Evolutionary conservation across 2,329 filamentous ascomycete species (phyloP), one percentile per base, ranked within the genome.

Genomic region (Botryotinia convoluta): DNA sequence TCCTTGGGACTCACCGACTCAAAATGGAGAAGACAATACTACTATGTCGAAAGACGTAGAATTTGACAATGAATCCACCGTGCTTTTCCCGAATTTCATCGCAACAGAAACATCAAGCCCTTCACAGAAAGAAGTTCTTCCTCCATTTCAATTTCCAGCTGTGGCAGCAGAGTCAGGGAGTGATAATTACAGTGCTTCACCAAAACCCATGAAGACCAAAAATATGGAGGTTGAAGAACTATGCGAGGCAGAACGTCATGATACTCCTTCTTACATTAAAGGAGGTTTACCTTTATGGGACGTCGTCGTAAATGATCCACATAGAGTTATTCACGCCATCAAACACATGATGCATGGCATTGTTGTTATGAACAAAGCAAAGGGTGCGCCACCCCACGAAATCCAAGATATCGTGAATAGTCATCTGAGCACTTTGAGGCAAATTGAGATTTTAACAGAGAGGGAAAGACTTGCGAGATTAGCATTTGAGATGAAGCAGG

Each of bases 271-370:
- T 68, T 72, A 68, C 37, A 57, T 72, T 18, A 45, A n/a, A 68
- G 70, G 70, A 51, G 62, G 37, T 7, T 35, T 72, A 8, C 37
- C 48, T n/a, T 51, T 72, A 22, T 14, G n/a, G 4, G 35, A 72
- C 29, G 48, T 72, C 18, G 54, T 68, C 4, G 48, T 29, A 10
- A 57, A 54, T 12, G 70, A 72, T 68, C 62, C 70, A 20, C 51
- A 72, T 68, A 67, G 70, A 48, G 63, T 68, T 10, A 29, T 68
- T 22, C 70, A 72, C 29, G 70, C 70, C 22, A 72, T 72, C 48
- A 72, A 68, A 48, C 62, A 72, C 18, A 72, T 72, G 70, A 72
- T 72, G 70, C 35, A 42, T 22, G 54, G 64, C 22, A 68, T 72
- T 48, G 29, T 59, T 32, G 26, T 8, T 3, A 44, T 72, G 70